Evolutionary conservation across 148 eudicot genomes (phyloP).

Genomic region (Diospyros kaki): DNA sequence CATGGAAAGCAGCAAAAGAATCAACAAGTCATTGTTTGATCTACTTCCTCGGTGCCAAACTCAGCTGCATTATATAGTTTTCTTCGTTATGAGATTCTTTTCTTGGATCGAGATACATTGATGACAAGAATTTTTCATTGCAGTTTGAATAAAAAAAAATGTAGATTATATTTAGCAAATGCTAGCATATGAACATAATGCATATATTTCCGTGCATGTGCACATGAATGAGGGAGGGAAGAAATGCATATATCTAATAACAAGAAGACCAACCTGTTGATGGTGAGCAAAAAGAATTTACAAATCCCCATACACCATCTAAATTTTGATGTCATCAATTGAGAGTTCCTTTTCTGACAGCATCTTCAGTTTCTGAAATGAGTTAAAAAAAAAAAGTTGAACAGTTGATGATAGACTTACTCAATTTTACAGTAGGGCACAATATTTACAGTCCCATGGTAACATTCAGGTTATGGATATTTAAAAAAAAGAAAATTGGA

Average conservation of each 20-base stretch:
- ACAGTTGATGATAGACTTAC: background rate
- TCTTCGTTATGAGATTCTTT: background rate
- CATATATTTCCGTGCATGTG: no score
- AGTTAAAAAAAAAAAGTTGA: background rate
- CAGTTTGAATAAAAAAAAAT: background rate
- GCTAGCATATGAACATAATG: background rate
- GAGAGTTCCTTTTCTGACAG: slow-evolving; percentile 43
- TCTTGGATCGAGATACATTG: background rate
- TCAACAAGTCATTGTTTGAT: background rate
- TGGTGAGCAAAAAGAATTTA: slow-evolving; percentile 6
- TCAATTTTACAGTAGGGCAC: background rate
- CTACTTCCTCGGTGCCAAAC: slow-evolving; percentile 4
- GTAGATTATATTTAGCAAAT: background rate
- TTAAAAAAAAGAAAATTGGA: background rate
- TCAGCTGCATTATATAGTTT: background rate
- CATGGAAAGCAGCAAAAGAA: background rate
- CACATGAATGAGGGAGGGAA: background rate
- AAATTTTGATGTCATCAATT: slow-evolving; percentile 32
- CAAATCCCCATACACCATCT: background rate
- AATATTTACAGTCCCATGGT: background rate
- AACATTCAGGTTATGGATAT: background rate
- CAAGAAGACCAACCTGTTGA: slow-evolving; percentile 6
- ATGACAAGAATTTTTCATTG: background rate
- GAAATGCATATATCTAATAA: background rate
- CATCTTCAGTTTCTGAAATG: slow-evolving; percentile 59